phyloP scores from a whole-genome alignment of 23 red algal genomes.

The Gracilaria domingensis region DNA sequence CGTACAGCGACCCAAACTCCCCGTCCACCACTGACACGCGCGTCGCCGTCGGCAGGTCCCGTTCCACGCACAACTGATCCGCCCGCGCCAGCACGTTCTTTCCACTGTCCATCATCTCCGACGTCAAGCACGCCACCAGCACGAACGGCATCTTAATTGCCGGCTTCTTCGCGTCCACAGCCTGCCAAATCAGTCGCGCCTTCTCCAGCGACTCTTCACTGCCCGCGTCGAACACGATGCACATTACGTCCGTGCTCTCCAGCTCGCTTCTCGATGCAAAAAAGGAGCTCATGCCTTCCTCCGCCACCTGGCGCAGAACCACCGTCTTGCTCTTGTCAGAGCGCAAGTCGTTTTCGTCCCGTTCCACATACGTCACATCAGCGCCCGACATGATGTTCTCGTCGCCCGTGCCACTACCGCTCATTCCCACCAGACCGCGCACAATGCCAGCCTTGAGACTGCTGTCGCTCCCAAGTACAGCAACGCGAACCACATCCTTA shows the following conservation, averaged over 20 bases:
- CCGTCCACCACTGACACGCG: constrained; percentile 45
- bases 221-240: constrained; percentile 74
- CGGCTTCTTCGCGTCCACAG: constrained; percentile 54
- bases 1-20: constrained; percentile 72
- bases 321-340: constrained; percentile 48
- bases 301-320: constrained; percentile 63
- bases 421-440: constrained; percentile 75
- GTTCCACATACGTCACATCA: constrained; percentile 24
- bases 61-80: constrained; percentile 60
- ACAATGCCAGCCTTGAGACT: constrained; percentile 81
- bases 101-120: not conserved
- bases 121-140: constrained; percentile 58
- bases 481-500: constrained; percentile 71
- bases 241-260: constrained; percentile 82
- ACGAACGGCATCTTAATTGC: constrained; percentile 61
- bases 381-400: constrained; percentile 35
- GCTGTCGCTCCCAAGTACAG: constrained; percentile 76
- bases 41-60: constrained; percentile 23
- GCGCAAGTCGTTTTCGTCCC: not conserved
- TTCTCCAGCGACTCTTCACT: constrained; percentile 67
- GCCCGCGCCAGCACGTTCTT: constrained; percentile 16
- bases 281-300: constrained; percentile 31
- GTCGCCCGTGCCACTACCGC: constrained; percentile 4
- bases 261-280: constrained; percentile 53
- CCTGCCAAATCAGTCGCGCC: constrained; percentile 70